Percentiles rank a stretch among this genome's conserved stretches.
phyloP scores from a whole-genome alignment of 2,329 filamentous ascomycete genomes.

The Cordyceps fumosorosea region DNA sequence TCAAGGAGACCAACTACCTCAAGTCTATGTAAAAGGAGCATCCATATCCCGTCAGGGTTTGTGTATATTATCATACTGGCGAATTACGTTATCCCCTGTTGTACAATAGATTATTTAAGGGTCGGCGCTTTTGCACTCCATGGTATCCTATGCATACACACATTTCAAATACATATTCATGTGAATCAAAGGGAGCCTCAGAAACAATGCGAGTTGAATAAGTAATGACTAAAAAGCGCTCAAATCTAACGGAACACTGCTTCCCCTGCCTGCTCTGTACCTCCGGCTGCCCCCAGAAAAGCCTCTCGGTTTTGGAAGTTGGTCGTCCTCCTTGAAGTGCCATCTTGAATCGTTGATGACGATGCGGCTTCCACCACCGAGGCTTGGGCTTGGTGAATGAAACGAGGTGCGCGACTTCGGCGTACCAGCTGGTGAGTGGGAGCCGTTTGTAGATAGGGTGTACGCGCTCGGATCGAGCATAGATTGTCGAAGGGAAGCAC shows the following conservation, averaged over 20 bases:
- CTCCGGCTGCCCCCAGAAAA: conserved; percentile 68
- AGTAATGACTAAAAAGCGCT: conserved; percentile 39
- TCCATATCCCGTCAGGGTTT: conserved; percentile 5
- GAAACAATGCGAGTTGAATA: conserved; percentile 11
- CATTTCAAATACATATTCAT: not conserved
- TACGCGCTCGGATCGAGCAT: conserved; percentile 72
- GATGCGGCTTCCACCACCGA: conserved; percentile 32
- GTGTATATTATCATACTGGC: conserved; percentile 22
- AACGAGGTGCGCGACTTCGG: conserved; percentile 27
- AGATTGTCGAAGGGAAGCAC: conserved; percentile 47
- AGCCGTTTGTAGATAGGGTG: conserved; percentile 61
- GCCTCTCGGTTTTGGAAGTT: conserved; percentile 77
- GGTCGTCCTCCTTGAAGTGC: conserved; percentile 76
- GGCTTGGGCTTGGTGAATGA: conserved; percentile 24
- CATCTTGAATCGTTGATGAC: conserved; percentile 73
- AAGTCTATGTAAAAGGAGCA: conserved; percentile 58
- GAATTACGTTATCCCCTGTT: conserved; percentile 4
- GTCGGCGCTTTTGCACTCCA: no score
- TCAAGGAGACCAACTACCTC: conserved; percentile 83
- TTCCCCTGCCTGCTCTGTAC: conserved; percentile 87
- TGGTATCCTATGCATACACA: no score
- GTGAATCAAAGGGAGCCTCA: not conserved
- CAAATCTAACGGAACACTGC: conserved; percentile 87
- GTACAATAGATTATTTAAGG: conserved; percentile 7
- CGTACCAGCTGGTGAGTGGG: conserved; percentile 42